A percentile compares a stretch with the other conserved stretches of the same genome.
Evolutionary conservation across 83 land plant genomes (phyloP).

Genomic region (Diphasiastrum complanatum): DNA sequence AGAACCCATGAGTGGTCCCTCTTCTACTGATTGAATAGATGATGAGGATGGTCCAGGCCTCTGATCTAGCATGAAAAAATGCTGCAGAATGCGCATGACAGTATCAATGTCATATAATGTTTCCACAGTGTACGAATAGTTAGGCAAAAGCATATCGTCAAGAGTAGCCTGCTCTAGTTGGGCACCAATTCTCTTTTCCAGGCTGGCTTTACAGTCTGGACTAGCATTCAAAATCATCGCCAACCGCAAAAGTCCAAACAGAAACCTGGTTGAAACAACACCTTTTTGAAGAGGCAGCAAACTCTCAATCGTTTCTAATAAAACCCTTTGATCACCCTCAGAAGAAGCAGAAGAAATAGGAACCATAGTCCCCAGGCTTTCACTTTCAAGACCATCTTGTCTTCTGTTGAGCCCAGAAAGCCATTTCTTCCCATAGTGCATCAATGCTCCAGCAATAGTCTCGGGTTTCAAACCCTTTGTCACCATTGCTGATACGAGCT

Average conservation of each 20-base stretch:
- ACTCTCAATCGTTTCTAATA: slow-evolving; percentile 13
- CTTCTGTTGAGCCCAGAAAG: slow-evolving; percentile 19
- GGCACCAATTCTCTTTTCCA: slow-evolving; percentile 16
- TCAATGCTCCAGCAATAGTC: slow-evolving; percentile 16
- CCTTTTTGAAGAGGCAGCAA: slow-evolving; percentile 16
- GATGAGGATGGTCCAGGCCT: not conserved
- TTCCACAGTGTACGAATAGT: slow-evolving; percentile 16
- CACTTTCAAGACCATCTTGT: not conserved
- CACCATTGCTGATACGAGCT: slow-evolving; percentile 12
- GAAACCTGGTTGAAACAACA: not conserved
- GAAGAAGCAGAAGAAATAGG: not conserved
- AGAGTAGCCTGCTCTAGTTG: slow-evolving; percentile 15
- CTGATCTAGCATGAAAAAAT: not conserved
- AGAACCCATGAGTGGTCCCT: slow-evolving; percentile 7
- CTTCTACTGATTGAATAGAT: not conserved
- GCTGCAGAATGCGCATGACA: slow-evolving; percentile 11
- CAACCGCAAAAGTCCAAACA: slow-evolving; percentile 10
- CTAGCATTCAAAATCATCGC: slow-evolving; percentile 16
- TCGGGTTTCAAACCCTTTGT: slow-evolving; percentile 7
- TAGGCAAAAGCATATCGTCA: slow-evolving; percentile 17
- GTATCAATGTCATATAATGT: slow-evolving; percentile 16
- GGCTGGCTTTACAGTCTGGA: slow-evolving; percentile 2
- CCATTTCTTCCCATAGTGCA: slow-evolving; percentile 9
- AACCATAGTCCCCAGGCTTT: too few relatives aligned
- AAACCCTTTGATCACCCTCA: slow-evolving; percentile 8